Conservation (phyloP, 2,329 filamentous ascomycete genomes). For the Achaetomium macrosporum region DNA sequence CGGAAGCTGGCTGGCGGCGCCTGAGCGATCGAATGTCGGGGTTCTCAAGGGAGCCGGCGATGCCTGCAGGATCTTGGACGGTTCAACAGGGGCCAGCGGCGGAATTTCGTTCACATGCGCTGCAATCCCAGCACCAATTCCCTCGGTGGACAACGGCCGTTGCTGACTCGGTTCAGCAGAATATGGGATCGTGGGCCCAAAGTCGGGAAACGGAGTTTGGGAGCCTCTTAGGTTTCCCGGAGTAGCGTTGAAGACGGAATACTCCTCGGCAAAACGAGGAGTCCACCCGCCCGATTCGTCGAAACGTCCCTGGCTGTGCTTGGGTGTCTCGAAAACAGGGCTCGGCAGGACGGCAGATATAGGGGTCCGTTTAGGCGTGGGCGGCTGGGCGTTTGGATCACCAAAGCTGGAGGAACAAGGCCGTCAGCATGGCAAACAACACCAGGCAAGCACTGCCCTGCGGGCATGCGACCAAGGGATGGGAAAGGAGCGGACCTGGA, state of each 20-base stretch:
- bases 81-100: constrained; percentile 54
- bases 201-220: constrained; percentile 42
- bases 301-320: constrained; percentile 41
- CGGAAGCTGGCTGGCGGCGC: constrained; percentile 24
- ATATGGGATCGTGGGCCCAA: constrained; percentile 35
- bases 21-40: constrained; percentile 28
- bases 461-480: not conserved
- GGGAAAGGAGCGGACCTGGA: constrained; percentile 38
- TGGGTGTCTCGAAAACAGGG: constrained; percentile 53
- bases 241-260: constrained; percentile 60
- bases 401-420: constrained; percentile 47
- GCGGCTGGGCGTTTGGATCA: constrained; percentile 56
- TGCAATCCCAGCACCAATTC: constrained; percentile 45
- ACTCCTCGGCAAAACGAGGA: constrained; percentile 58
- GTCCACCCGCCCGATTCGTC: constrained; percentile 51
- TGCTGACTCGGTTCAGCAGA: constrained; percentile 37
- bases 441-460: constrained; percentile 1
- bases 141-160: constrained; percentile 46
- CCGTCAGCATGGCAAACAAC: constrained; percentile 31
- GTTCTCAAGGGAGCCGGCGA: constrained; percentile 44
- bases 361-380: constrained; percentile 53
- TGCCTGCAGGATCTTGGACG: constrained; percentile 51
- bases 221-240: constrained; percentile 51
- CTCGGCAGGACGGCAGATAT: constrained; percentile 48
- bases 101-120: constrained; percentile 60